phyloP scores from a whole-genome alignment of 2,329 filamentous ascomycete species.

The Colletotrichum simmondsii region DNA sequence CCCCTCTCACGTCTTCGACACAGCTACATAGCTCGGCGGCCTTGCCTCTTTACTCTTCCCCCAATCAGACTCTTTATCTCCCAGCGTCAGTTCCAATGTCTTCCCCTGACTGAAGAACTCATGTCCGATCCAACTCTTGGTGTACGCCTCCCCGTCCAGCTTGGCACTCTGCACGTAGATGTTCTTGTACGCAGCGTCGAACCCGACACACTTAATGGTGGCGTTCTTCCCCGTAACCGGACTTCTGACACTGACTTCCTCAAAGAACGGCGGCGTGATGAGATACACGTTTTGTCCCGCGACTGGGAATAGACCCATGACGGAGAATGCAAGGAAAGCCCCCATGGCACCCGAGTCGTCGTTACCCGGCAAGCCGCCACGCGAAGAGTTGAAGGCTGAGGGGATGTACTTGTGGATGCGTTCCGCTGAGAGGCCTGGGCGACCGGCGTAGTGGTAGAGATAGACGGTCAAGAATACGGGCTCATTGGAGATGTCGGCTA shows the following conservation, averaged over 20 bases:
- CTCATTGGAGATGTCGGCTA: slow-evolving; percentile 56
- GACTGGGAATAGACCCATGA: slow-evolving; percentile 68
- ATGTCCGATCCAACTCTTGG: slow-evolving; percentile 70
- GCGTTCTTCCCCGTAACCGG: slow-evolving; percentile 64
- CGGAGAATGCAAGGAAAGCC: slow-evolving; percentile 65
- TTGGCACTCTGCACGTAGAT: slow-evolving; percentile 69
- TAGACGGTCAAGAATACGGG: slow-evolving; percentile 70
- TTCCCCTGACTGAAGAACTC: slow-evolving; percentile 69
- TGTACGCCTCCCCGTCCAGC: slow-evolving; percentile 64
- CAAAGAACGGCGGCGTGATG: slow-evolving; percentile 71
- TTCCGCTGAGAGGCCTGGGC: slow-evolving; percentile 59
- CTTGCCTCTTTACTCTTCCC: slow-evolving; percentile 60
- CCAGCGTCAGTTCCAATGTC: slow-evolving; percentile 64
- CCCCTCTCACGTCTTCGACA: background rate
- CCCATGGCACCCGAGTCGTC: slow-evolving; percentile 75
- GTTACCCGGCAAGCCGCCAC: slow-evolving; percentile 69
- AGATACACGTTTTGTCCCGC: slow-evolving; percentile 72
- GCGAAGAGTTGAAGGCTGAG: slow-evolving; percentile 66
- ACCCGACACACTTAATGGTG: slow-evolving; percentile 65
- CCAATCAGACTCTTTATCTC: slow-evolving; percentile 63
- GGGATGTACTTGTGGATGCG: slow-evolving; percentile 71
- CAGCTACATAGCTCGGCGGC: slow-evolving; percentile 55
- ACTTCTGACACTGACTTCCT: slow-evolving; percentile 62
- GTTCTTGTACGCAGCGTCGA: slow-evolving; percentile 63
- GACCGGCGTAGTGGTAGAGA: slow-evolving; percentile 71